These are phyloP conservation scores for Przewalskia tangutica DNA, from an alignment of 257 asterid species.

Conservation along the genomic window DNA sequence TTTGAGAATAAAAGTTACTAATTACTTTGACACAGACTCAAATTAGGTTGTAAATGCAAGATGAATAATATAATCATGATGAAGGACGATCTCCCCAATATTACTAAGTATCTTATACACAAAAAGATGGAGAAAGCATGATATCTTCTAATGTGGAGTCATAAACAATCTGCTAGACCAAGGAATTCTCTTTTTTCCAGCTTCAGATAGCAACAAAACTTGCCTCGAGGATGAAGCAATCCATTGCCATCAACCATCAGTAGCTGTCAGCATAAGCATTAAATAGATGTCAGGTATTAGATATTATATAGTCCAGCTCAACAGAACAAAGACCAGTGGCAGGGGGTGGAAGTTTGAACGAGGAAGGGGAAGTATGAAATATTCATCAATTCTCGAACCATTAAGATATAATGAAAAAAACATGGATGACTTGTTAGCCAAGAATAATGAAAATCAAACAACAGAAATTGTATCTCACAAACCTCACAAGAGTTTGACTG, in stretches of 20 bases:
- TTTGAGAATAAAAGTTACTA: neutral
- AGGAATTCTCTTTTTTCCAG: neutral
- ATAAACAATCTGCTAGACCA: neutral
- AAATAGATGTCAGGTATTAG: neutral
- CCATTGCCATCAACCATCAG: constrained; percentile 96
- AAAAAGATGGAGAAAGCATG: neutral
- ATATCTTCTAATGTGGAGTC: neutral
- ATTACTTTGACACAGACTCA: neutral
- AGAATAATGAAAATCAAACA: neutral
- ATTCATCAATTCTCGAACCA: neutral
- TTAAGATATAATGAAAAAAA: neutral
- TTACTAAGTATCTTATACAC: neutral
- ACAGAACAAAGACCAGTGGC: neutral
- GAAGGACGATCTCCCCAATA: neutral
- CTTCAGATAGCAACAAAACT: constrained; percentile 16
- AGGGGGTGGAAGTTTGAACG: neutral
- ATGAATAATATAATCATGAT: neutral
- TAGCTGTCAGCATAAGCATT: constrained; percentile 32
- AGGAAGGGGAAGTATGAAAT: neutral
- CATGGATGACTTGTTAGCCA: neutral
- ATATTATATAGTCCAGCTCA: neutral
- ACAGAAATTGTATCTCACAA: neutral
- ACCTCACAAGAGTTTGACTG: neutral
- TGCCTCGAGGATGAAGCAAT: constrained; percentile 92
- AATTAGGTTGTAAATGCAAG: neutral